Evolutionary conservation across 352 stramenopile genomes (phyloP).

Genomic region (Lagenidium giganteum): DNA sequence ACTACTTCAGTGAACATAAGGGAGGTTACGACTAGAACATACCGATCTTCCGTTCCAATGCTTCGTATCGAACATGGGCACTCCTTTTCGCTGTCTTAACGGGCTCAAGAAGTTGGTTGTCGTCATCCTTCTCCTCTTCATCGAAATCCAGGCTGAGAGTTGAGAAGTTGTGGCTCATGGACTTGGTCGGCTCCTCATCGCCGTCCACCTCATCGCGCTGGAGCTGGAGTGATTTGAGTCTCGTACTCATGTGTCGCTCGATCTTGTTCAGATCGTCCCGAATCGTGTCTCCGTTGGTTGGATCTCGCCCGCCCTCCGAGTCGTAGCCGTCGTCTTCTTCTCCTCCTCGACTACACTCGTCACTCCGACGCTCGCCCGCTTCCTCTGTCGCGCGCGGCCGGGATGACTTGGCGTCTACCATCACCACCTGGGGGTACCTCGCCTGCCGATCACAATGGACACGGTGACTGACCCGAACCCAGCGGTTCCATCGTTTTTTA

Average conservation of each 20-base stretch:
- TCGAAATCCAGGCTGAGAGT: background rate
- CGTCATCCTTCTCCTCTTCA: constrained; percentile 7
- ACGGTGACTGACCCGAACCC: too few relatives aligned
- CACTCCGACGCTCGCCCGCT: background rate
- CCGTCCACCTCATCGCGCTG: constrained; percentile 18
- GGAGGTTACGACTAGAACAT: constrained; percentile 1
- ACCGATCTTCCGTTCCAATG: constrained; percentile 25
- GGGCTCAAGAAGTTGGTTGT: constrained; percentile 12
- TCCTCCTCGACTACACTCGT: constrained; percentile 1
- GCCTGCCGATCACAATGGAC: too few relatives aligned
- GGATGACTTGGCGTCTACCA: too few relatives aligned
- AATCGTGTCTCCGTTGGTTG: constrained; percentile 20
- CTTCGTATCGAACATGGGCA: constrained; percentile 14
- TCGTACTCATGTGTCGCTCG: too few relatives aligned
- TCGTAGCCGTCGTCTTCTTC: background rate
- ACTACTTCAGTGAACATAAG: background rate
- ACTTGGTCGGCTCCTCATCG: constrained; percentile 13
- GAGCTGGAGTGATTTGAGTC: too few relatives aligned
- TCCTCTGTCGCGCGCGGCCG: too few relatives aligned
- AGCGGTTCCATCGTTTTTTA: constrained; percentile 1
- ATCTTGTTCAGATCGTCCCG: too few relatives aligned
- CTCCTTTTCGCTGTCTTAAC: constrained; percentile 1
- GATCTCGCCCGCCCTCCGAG: constrained; percentile 1
- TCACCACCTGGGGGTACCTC: too few relatives aligned
- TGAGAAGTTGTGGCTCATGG: constrained; percentile 15